Evolutionary conservation across 2,329 filamentous ascomycete genomes (phyloP).

Genomic region (Phaeosphaeria sp.): DNA sequence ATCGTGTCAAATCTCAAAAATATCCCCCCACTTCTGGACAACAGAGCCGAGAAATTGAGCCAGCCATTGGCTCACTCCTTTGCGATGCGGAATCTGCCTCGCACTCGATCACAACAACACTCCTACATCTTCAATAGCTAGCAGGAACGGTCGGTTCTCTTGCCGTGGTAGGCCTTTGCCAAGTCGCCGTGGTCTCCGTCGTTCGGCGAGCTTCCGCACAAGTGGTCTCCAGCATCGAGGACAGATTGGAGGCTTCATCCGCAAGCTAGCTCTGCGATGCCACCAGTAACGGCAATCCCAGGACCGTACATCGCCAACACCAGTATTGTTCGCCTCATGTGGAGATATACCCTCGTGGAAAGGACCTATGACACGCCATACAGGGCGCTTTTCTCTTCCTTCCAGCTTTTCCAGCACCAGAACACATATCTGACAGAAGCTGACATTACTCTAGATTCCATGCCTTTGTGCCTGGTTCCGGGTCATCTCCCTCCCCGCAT

Average conservation of each 20-base stretch:
- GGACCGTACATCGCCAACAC: neutral
- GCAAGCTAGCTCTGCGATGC: neutral
- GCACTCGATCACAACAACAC: neutral
- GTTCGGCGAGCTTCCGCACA: conserved; percentile 2
- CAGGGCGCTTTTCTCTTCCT: neutral
- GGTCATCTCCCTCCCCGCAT: conserved; percentile 9
- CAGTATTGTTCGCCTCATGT: conserved; percentile 1
- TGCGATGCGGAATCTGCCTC: neutral
- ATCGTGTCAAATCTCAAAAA: conserved; percentile 3
- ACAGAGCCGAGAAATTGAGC: neutral
- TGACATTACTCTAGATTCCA: neutral
- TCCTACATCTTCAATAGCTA: neutral
- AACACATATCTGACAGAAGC: neutral
- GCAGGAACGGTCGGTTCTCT: neutral
- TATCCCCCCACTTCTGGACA: neutral
- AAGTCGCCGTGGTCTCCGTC: neutral
- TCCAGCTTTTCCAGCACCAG: neutral
- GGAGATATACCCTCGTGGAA: neutral
- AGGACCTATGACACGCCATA: neutral
- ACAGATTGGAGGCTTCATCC: conserved; percentile 2
- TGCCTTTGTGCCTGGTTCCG: neutral
- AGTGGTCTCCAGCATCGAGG: neutral
- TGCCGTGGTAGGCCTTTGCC: neutral
- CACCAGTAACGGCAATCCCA: conserved; percentile 1
- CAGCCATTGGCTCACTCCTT: neutral